Evolutionary conservation across 768 basidiomycete genomes (phyloP).

Genomic region (Suillus americanus): DNA sequence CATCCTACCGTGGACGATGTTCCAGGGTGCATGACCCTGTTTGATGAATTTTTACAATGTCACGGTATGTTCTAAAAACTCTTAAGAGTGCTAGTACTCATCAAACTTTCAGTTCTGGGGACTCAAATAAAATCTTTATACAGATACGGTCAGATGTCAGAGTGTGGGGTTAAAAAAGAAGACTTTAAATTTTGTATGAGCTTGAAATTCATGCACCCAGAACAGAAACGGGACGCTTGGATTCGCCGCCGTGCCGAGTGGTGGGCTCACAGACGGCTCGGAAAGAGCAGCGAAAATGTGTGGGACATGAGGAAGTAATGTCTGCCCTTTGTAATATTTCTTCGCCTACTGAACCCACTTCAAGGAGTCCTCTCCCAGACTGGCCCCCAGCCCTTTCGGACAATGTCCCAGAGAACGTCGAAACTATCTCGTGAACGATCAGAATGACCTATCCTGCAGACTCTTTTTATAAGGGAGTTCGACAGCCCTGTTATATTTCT

Average conservation of each 20-base stretch:
- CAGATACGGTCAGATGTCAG: slow-evolving; percentile 72
- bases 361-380: slow-evolving; percentile 14
- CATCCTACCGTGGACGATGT: slow-evolving; percentile 80
- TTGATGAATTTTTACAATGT: slow-evolving; percentile 73
- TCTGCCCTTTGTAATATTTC: neutral
- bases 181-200: slow-evolving; percentile 97
- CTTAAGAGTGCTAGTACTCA: slow-evolving; percentile 5
- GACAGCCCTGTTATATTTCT: neutral
- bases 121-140: slow-evolving; percentile 85
- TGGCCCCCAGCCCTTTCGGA: slow-evolving; percentile 30
- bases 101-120: slow-evolving; percentile 56
- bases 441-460: neutral
- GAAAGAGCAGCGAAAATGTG: slow-evolving; percentile 89
- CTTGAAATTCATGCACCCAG: slow-evolving; percentile 73
- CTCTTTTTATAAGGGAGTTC: neutral
- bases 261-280: slow-evolving; percentile 82
- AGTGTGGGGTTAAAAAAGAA: slow-evolving; percentile 76
- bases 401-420: slow-evolving; percentile 17
- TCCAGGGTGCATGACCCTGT: slow-evolving; percentile 75
- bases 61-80: slow-evolving; percentile 44
- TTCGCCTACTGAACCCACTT: slow-evolving; percentile 5
- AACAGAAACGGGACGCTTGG: slow-evolving; percentile 81
- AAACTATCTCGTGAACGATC: slow-evolving; percentile 22
- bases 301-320: slow-evolving; percentile 88
- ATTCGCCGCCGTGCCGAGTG: slow-evolving; percentile 85